A percentile compares a stretch with the other conserved stretches of the same genome.
Conservation (phyloP, 1,284 basidiomycete genomes). For the Cystobasidium slooffiae region DNA sequence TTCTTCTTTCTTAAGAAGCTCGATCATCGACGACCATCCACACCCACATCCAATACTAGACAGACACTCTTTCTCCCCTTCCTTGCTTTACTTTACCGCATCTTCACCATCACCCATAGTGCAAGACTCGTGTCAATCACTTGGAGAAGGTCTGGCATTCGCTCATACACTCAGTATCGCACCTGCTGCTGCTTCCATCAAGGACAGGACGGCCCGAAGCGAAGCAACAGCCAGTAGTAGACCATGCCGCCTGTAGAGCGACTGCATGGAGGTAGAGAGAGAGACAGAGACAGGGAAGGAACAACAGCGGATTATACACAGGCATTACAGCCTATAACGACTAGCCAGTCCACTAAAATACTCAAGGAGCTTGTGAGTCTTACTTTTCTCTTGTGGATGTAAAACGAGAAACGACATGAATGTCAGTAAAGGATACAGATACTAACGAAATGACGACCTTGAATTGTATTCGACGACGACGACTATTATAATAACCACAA, state of each 20-base stretch:
- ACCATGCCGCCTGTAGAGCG: conserved; percentile 13
- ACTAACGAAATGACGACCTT: too few species aligned
- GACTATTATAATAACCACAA: too few species aligned
- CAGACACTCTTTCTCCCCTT: neutral
- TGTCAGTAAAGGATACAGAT: too few species aligned
- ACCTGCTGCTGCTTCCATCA: neutral
- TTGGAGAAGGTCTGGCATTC: too few species aligned
- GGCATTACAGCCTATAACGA: conserved; percentile 37
- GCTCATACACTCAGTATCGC: neutral
- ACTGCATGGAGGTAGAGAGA: neutral
- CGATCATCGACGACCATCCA: too few species aligned
- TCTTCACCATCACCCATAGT: neutral
- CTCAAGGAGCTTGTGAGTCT: conserved; percentile 36
- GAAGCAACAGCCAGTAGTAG: too few species aligned
- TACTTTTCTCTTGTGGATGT: neutral
- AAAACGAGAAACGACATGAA: neutral
- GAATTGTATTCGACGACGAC: too few species aligned
- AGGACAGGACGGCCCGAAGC: neutral
- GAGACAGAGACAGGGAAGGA: neutral
- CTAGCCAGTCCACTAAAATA: conserved; percentile 36
- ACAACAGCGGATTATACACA: conserved; percentile 22
- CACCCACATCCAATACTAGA: neutral
- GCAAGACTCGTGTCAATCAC: too few species aligned
- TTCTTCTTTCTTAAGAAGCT: too few species aligned
- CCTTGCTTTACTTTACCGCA: neutral